A percentile compares a stretch with the other conserved stretches of the same genome.
Evolutionary conservation across 352 stramenopile genomes (phyloP).

Genomic region (Elongisporangium undulatum): DNA sequence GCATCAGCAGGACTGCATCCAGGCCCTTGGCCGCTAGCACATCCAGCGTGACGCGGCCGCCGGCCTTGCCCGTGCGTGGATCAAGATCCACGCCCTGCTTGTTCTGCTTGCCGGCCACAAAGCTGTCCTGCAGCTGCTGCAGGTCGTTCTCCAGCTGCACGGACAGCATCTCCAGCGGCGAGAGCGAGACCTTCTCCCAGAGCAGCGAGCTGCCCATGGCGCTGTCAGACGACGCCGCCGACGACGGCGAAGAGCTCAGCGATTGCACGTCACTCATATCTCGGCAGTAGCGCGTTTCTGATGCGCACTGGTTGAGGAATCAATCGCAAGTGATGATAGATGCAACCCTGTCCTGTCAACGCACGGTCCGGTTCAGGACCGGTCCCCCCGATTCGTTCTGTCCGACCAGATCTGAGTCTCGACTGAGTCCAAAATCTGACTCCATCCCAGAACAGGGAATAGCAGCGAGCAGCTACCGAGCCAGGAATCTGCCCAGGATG

Average conservation of each 20-base stretch:
- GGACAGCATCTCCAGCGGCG: slow-evolving; percentile 60
- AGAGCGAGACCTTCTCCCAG: slow-evolving; percentile 79
- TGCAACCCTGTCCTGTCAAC: background rate
- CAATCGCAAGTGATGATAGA: background rate
- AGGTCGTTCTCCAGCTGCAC: slow-evolving; percentile 70
- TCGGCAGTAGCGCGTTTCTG: background rate
- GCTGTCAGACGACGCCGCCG: slow-evolving; percentile 25
- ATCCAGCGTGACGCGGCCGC: slow-evolving; percentile 42
- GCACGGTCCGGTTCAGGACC: slow-evolving; percentile 1
- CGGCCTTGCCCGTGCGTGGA: slow-evolving; percentile 46
- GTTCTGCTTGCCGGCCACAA: slow-evolving; percentile 46
- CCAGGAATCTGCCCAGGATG: background rate
- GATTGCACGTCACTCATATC: slow-evolving; percentile 45
- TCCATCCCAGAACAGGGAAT: background rate
- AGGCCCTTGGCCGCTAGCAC: slow-evolving; percentile 42
- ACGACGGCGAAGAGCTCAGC: slow-evolving; percentile 29
- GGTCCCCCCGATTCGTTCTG: background rate
- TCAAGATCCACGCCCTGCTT: slow-evolving; percentile 74
- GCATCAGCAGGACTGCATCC: slow-evolving; percentile 22
- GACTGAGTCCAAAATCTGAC: background rate
- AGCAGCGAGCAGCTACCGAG: no score
- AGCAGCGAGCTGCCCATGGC: slow-evolving; percentile 56
- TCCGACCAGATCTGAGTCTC: background rate
- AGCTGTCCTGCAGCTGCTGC: slow-evolving; percentile 41
- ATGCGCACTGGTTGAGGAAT: background rate